Percentiles rank a stretch among this genome's conserved stretches.
Conservation (phyloP, 2,329 filamentous ascomycete genomes). For the Xylariaceae sp. region DNA sequence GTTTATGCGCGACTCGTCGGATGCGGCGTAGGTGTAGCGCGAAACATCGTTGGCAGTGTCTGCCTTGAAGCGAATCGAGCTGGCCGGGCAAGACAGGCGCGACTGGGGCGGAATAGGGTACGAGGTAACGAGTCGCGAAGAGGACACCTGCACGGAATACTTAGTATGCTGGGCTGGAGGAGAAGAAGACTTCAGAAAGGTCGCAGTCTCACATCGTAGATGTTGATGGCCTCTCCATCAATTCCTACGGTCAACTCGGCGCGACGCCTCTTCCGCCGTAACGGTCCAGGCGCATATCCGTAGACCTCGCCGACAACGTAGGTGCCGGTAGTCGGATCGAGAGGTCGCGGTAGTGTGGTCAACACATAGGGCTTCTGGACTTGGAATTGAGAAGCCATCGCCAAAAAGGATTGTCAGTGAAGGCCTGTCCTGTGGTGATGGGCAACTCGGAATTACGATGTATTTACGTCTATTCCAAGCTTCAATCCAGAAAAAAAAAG, state of each 20-base stretch:
- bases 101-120: conserved; percentile 63
- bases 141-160: conserved; percentile 45
- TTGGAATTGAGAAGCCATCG: conserved; percentile 55
- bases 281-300: conserved; percentile 51
- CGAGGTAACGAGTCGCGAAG: conserved; percentile 58
- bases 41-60: conserved; percentile 42
- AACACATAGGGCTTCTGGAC: conserved; percentile 61
- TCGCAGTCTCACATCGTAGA: conserved; percentile 49
- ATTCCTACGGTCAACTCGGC: conserved; percentile 58
- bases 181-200: not conserved
- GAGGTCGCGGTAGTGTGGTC: conserved; percentile 53
- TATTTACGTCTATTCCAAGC: not conserved
- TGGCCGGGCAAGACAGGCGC: conserved; percentile 56
- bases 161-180: not conserved
- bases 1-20: conserved; percentile 41
- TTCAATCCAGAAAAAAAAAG: conserved; percentile 26
- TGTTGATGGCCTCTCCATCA: conserved; percentile 60
- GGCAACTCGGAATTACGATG: conserved; percentile 3
- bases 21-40: conserved; percentile 59
- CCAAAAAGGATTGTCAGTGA: conserved; percentile 4
- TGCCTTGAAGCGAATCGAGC: conserved; percentile 51
- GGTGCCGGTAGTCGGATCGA: conserved; percentile 44
- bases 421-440: not conserved
- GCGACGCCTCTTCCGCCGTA: conserved; percentile 56
- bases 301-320: conserved; percentile 58